Evolutionary conservation across 495 filamentous ascomycete species (phyloP), one percentile per base, ranked within the genome.

Genomic region (Emericellopsis terricola): DNA sequence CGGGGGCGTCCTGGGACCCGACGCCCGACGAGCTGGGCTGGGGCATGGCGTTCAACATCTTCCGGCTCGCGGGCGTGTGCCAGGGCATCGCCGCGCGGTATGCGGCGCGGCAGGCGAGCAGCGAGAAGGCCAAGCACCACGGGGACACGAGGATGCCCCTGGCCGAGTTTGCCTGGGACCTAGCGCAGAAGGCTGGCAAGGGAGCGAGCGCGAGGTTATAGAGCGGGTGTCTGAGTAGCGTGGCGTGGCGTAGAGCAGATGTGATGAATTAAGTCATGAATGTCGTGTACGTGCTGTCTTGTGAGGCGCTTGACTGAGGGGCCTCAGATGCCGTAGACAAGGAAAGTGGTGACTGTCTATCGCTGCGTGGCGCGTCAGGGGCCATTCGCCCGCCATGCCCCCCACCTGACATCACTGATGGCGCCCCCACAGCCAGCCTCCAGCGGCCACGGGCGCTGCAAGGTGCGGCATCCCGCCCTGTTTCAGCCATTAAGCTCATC

Each of bases 71-170:
- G 9, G 76, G 87, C 23, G 91, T 97, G 48, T 82, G 82, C 61
- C 89, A 97, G 57, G 87, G 89, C 1, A 93, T 97, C 48, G 81
- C 82, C 21, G 87, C 87, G 28, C 63, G 89, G 36, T 74, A 72
- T 43, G 89, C 89, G 28, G 55, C 66, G 26, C 59, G 89, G 24
- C 89, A 97, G 68, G 89, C 89, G 8, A 94, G 85, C 52, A 91
- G 82, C 53, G 76, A 68, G 33, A 65, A 78, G 40, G 89, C 89
- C 13, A 63, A 56, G 33, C 68, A 76, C 27, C 82, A 93, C 53
- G 82, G 56, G 7, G 57, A 57, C 26, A 60, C 66, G 46, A 70
- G 77, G 45, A 64, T 56, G 28, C 69, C 69, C 27, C 70, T 85
- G 57, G 83, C 74, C 4, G 60, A 78, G 50, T 64, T 76, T 34